These are phyloP conservation scores for Petunia axillaris DNA, from an alignment of 257 asterid species.

Conservation along the genomic window DNA sequence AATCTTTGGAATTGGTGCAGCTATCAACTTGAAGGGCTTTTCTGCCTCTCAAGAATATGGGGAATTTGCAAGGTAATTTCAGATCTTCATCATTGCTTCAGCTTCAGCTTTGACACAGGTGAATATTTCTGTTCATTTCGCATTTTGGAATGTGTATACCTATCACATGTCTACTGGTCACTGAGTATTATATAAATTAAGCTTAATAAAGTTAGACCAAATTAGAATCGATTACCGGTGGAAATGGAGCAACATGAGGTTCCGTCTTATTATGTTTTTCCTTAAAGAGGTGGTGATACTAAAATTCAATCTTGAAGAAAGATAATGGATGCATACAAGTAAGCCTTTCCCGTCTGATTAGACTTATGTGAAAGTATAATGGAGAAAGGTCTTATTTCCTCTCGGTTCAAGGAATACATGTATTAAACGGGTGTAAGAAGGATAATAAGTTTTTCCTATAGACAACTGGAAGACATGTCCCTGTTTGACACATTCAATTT, in stretches of 20 bases:
- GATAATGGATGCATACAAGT: neutral
- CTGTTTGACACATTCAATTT: neutral
- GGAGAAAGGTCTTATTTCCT: constrained; percentile 4
- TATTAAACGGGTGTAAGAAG: constrained; percentile 2
- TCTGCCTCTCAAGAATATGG: constrained; percentile 43
- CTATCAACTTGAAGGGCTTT: constrained; percentile 58
- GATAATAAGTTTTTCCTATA: constrained; percentile 12
- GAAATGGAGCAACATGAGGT: neutral
- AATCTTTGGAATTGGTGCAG: constrained; percentile 89
- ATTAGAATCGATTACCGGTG: neutral
- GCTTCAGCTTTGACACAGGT: constrained; percentile 13
- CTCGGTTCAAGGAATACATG: neutral
- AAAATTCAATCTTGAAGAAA: neutral
- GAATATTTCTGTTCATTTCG: constrained; percentile 16
- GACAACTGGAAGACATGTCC: neutral
- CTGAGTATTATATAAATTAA: neutral
- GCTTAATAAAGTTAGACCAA: neutral
- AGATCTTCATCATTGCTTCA: constrained; percentile 8
- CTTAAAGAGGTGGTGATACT: neutral
- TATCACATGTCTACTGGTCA: neutral
- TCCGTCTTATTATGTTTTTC: neutral
- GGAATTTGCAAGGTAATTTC: constrained; percentile 56
- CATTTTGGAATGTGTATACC: neutral
- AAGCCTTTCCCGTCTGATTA: neutral
- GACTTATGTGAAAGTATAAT: neutral